phyloP scores from a whole-genome alignment of 306 rosid genomes.

The Abrus precatorius region DNA sequence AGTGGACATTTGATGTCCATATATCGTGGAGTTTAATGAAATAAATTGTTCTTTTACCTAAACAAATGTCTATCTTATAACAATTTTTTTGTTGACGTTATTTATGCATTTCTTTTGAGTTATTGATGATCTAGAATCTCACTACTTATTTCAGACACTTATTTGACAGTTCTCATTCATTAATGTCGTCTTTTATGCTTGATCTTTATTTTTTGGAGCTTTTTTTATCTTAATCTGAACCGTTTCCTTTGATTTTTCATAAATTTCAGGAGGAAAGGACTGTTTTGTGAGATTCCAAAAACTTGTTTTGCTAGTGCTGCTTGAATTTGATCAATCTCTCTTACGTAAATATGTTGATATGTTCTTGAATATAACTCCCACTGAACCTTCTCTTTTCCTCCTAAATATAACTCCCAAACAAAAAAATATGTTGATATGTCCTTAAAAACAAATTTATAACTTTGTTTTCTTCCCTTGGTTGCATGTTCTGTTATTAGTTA shows the following conservation, averaged over 20 bases:
- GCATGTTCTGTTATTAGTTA: slow-evolving; percentile 76
- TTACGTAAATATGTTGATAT: not conserved
- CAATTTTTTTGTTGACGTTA: not conserved
- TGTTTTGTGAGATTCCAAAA: not conserved
- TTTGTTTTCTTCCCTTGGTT: not conserved
- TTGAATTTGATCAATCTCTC: slow-evolving; percentile 15
- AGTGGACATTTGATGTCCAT: slow-evolving; percentile 70
- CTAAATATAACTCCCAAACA: too few relatives aligned
- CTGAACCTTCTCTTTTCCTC: too few relatives aligned
- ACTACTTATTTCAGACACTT: not conserved
- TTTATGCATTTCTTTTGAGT: too few relatives aligned
- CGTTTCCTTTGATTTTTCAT: not conserved
- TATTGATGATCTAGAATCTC: not conserved
- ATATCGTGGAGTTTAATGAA: slow-evolving; percentile 71
- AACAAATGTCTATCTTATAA: slow-evolving; percentile 51
- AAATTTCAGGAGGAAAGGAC: not conserved
- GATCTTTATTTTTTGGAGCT: not conserved
- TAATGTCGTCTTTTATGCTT: not conserved
- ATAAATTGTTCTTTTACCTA: slow-evolving; percentile 74
- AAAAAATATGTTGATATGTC: not conserved
- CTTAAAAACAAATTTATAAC: slow-evolving; percentile 9
- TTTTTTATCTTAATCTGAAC: not conserved
- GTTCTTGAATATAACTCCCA: too few relatives aligned
- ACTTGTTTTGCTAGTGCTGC: not conserved
- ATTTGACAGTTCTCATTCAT: not conserved